Conservation (phyloP, 106 monocot genomes). For the Phalaenopsis aphrodite region DNA sequence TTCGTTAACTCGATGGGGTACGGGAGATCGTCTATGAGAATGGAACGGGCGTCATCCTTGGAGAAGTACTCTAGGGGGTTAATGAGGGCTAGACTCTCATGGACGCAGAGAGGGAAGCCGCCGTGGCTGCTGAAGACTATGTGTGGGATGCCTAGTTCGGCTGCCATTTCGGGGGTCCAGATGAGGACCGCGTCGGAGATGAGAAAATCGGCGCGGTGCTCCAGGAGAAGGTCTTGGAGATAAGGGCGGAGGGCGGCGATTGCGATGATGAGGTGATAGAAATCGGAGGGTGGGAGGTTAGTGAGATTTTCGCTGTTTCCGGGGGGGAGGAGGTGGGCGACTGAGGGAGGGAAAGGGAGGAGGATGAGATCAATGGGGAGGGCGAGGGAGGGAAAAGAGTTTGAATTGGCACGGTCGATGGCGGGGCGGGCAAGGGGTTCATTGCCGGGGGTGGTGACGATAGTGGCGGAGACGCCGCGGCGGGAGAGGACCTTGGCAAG, state of each 20-base stretch:
- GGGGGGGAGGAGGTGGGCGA: neutral
- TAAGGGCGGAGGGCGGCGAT: constrained; percentile 6
- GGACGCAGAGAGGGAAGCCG: constrained; percentile 18
- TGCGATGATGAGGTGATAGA: neutral
- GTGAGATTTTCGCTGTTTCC: constrained; percentile 15
- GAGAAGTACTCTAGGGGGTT: neutral
- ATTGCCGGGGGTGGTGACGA: constrained; percentile 23
- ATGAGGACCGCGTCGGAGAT: constrained; percentile 20
- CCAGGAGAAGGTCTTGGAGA: constrained; percentile 10
- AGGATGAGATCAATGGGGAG: constrained; percentile 1
- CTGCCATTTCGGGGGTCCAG: constrained; percentile 19
- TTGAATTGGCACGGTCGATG: constrained; percentile 5
- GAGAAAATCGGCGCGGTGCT: constrained; percentile 22
- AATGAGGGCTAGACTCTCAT: neutral
- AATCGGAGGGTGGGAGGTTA: neutral
- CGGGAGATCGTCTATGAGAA: neutral
- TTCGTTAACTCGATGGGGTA: neutral
- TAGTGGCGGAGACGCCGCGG: constrained; percentile 8
- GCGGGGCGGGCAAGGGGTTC: constrained; percentile 14
- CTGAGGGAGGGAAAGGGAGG: neutral
- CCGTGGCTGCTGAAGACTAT: constrained; percentile 23
- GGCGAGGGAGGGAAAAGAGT: constrained; percentile 8
- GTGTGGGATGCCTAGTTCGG: constrained; percentile 20
- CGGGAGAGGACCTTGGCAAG: constrained; percentile 20
- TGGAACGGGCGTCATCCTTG: neutral